Base-by-base conservation (phyloP, 2,329 filamentous ascomycete species). In the Myotisia sp. region DNA sequence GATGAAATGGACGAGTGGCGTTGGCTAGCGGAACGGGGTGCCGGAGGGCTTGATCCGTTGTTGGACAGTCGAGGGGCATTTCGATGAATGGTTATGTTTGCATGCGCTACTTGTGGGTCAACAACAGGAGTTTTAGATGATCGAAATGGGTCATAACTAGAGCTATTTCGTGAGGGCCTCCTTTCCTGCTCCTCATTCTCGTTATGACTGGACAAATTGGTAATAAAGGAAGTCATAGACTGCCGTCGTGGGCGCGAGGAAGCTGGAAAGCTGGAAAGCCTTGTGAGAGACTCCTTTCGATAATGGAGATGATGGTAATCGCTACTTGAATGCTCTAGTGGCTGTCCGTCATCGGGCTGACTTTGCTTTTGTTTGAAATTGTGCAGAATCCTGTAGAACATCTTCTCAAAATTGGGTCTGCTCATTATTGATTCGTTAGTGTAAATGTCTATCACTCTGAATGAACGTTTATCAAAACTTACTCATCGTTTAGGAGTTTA, bases 221-320 rank as follows among this genome's bases (percentile, higher is more conserved):
- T 70, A 36, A 70, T 55, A 34, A 71, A 67, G 1, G 70, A 72
- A 43, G 67, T 71, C 27, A 67, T 64, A 3, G 70, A 73, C n/a
- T n/a, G n/a, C n/a, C n/a, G n/a, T n/a, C n/a, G n/a, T n/a, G n/a
- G n/a, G n/a, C n/a, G n/a, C n/a, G n/a, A n/a, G n/a, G n/a, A n/a
- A n/a, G n/a, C n/a, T n/a, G n/a, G n/a, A n/a, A n/a, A n/a, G n/a
- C n/a, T n/a, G n/a, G n/a, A n/a, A n/a, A n/a, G n/a, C n/a, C n/a
- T n/a, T n/a, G n/a, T n/a, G n/a, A n/a, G n/a, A n/a, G n/a, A n/a
- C n/a, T n/a, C n/a, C n/a, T n/a, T n/a, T n/a, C n/a, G n/a, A n/a
- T n/a, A n/a, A n/a, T n/a, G 48, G 17, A 81, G 70, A 48, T 92
- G 84, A 48, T 94, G 87, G 47, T 92, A 90, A 50, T 95, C 87